Base-by-base conservation (phyloP, 169 alveolate species). In the Plasmodium inui region DNA sequence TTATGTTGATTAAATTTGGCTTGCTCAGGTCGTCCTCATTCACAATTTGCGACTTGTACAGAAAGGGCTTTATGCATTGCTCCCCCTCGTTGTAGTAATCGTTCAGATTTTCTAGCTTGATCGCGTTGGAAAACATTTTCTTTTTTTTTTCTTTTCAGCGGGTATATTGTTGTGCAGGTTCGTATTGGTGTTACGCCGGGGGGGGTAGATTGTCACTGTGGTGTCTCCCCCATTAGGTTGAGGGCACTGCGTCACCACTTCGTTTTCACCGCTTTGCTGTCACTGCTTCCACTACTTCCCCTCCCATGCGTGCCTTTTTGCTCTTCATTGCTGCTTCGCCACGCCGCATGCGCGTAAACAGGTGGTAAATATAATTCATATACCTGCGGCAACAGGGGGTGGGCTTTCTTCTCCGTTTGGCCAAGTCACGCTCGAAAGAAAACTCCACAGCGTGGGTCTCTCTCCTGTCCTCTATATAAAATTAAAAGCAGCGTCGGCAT, bases 21-120 rank as follows among this genome's bases (percentile, higher is more conserved):
- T 76, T 70, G 41, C 84, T 92, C 44, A 78, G 39, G 10, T 86
- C 57, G 37, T 67, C 80, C 46, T 91, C 96, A 50, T 94, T 93
- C 34, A 32, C 86, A 82, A 37, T 4, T 46, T 90, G 90, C 19
- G 94, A 94, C 22, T 55, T 92, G 89, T 93, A 95, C 12, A 95
- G 61, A 50, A 96, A 80, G 2, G 98, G 97, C 84, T 94, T 93
- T 8, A 96, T 93, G 88, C 98, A 97, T 78, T 97, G 98, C 72
- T 97, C 96, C 55, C 97, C 93, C 8, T 97, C 97, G 46, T 95
- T 96, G n/a, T 96, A 73, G 82, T 95, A 97, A 82, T 97, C 98
- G 93, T 96, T 97, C 22, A 97, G 83, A 34, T 97, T 95, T 19
- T 98, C 97, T 32, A 97, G 78, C 83, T 96, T 97, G 10, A 96